These are phyloP conservation scores for Petunia axillaris DNA, from an alignment of 257 asterid species.

Conservation along the genomic window DNA sequence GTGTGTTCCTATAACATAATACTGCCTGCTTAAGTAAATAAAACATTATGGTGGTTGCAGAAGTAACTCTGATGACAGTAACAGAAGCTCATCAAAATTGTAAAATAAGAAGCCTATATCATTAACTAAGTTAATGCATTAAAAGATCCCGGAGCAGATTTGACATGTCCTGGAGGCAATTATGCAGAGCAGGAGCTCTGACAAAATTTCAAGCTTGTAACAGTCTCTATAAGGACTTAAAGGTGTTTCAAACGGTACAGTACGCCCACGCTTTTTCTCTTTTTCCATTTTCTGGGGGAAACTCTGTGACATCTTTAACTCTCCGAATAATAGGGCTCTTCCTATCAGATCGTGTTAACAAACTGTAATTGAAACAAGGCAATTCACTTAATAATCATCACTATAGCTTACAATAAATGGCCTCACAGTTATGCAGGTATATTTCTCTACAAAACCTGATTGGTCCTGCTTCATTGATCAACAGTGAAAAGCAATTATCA, in stretches of 20 bases:
- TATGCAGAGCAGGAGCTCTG: conserved; percentile 3
- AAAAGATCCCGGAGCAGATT: background rate
- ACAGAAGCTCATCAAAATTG: conserved; percentile 4
- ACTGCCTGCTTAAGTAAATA: background rate
- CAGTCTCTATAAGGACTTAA: background rate
- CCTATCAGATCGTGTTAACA: background rate
- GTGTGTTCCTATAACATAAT: background rate
- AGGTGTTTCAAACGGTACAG: background rate
- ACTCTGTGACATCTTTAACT: background rate
- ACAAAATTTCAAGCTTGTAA: background rate
- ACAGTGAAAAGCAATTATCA: background rate
- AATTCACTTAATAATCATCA: background rate
- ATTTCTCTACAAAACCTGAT: background rate
- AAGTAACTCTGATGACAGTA: background rate
- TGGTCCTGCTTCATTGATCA: background rate
- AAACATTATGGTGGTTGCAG: background rate
- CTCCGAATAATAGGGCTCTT: background rate
- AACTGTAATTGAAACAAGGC: background rate
- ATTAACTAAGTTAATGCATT: background rate
- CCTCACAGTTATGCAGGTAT: background rate
- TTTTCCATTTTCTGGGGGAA: background rate
- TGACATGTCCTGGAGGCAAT: background rate
- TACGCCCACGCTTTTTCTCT: background rate
- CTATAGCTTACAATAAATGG: background rate
- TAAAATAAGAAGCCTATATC: background rate